phyloP scores from a whole-genome alignment of 169 alveolate genomes.

The Plasmodium yoelii region DNA sequence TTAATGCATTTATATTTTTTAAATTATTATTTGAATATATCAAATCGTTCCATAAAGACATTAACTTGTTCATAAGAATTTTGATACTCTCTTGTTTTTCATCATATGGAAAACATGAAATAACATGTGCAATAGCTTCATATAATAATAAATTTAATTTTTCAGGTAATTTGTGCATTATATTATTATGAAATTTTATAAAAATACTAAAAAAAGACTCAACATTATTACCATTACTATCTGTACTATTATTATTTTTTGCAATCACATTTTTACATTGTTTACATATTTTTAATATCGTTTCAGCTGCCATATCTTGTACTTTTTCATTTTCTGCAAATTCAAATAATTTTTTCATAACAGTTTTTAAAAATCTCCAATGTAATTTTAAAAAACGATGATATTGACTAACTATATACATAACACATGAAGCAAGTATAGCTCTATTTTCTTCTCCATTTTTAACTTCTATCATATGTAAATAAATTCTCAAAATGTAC shows the following conservation, averaged over 20 bases:
- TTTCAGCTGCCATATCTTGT: conserved; percentile 98
- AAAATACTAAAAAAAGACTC: conserved; percentile 77
- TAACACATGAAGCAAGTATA: conserved; percentile 96
- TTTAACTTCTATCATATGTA: conserved; percentile 97
- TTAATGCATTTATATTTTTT: conserved; percentile 31
- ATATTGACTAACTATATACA: conserved; percentile 99
- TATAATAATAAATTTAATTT: conserved; percentile 36
- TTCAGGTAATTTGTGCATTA: conserved; percentile 71
- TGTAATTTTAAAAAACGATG: conserved; percentile 97
- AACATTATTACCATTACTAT: conserved; percentile 1
- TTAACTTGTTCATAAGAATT: conserved; percentile 67
- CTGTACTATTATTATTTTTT: conserved; percentile 83
- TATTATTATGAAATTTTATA: conserved; percentile 70
- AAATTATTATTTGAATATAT: conserved; percentile 52
- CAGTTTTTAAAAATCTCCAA: conserved; percentile 98
- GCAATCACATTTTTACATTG: conserved; percentile 92
- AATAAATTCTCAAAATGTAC: conserved; percentile 93
- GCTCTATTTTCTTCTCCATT: conserved; percentile 98
- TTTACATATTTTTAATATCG: conserved; percentile 95
- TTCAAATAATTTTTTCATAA: conserved; percentile 97
- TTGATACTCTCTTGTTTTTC: conserved; percentile 75
- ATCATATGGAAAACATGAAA: conserved; percentile 71
- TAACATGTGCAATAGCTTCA: conserved; percentile 76
- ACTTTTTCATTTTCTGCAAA: conserved; percentile 99
- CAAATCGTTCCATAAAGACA: conserved; percentile 59